Conservation (phyloP, 768 basidiomycete species). For the Dioszegia crocea region DNA sequence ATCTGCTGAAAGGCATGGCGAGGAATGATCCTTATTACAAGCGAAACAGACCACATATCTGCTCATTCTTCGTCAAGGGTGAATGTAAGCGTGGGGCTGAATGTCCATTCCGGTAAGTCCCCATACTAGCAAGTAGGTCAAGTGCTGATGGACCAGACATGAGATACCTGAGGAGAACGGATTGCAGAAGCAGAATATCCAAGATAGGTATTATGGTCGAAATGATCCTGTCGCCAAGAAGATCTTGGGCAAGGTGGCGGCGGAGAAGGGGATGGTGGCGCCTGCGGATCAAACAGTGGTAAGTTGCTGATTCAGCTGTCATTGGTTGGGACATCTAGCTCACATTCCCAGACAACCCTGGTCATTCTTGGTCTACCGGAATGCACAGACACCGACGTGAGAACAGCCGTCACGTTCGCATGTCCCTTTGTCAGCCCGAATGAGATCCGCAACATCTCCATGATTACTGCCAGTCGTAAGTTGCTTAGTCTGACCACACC, state of each 20-base stretch:
- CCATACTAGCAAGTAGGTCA: background rate
- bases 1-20: conserved; percentile 93
- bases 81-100: conserved; percentile 86
- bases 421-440: conserved; percentile 45
- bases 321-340: background rate
- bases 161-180: conserved; percentile 81
- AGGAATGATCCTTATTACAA: conserved; percentile 96
- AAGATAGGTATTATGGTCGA: conserved; percentile 86
- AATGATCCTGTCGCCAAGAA: conserved; percentile 93
- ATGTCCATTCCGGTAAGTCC: conserved; percentile 74
- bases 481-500: conserved; percentile 6
- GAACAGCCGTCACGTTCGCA: conserved; percentile 29
- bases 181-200: conserved; percentile 83
- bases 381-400: conserved; percentile 40
- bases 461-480: conserved; percentile 47
- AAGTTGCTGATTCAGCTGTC: conserved; percentile 48
- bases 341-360: conserved; percentile 39
- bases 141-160: conserved; percentile 57
- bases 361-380: conserved; percentile 44
- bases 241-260: conserved; percentile 75
- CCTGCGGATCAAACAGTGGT: conserved; percentile 86
- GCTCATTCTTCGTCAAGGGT: conserved; percentile 93
- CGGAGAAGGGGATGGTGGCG: conserved; percentile 73
- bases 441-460: conserved; percentile 38
- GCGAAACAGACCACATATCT: conserved; percentile 87